These are phyloP conservation scores for Heliamphora pulchella DNA, from an alignment of 179 eudicot genomes.

Conservation along the genomic window DNA sequence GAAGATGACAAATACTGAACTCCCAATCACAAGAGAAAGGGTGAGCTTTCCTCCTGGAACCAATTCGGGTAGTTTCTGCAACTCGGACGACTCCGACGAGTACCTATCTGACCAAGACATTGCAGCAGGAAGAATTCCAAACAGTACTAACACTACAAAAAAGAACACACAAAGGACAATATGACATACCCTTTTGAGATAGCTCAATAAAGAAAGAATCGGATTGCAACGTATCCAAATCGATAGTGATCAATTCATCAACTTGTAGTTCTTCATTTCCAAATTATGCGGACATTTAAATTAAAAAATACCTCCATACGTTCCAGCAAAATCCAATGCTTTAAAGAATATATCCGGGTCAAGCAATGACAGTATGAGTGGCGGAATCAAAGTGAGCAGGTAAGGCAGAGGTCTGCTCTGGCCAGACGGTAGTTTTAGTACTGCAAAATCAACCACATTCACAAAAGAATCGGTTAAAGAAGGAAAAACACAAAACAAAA, in stretches of 20 bases:
- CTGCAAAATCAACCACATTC: constrained; percentile 34
- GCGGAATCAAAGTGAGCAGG: constrained; percentile 80
- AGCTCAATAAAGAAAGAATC: neutral
- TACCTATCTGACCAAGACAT: constrained; percentile 93
- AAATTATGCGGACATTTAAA: neutral
- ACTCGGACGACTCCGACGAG: constrained; percentile 29
- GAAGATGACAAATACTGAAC: constrained; percentile 56
- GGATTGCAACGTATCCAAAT: neutral
- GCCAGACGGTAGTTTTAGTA: constrained; percentile 76
- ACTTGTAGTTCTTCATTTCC: neutral
- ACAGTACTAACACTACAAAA: constrained; percentile 68
- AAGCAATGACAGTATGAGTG: constrained; percentile 55
- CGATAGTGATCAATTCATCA: neutral
- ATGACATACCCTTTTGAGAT: neutral
- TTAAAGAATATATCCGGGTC: constrained; percentile 96
- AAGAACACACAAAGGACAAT: neutral
- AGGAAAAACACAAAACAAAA: neutral
- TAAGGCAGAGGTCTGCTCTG: constrained; percentile 68
- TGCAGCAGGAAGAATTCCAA: constrained; percentile 88
- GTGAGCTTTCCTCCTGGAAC: constrained; percentile 89
- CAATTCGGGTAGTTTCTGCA: constrained; percentile 38
- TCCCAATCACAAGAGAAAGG: constrained; percentile 64
- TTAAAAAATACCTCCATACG: constrained; percentile 69
- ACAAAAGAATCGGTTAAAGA: neutral
- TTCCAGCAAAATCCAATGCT: constrained; percentile 96